phyloP scores from a whole-genome alignment of 768 basidiomycete species.

The Leccinum sublutescens region DNA sequence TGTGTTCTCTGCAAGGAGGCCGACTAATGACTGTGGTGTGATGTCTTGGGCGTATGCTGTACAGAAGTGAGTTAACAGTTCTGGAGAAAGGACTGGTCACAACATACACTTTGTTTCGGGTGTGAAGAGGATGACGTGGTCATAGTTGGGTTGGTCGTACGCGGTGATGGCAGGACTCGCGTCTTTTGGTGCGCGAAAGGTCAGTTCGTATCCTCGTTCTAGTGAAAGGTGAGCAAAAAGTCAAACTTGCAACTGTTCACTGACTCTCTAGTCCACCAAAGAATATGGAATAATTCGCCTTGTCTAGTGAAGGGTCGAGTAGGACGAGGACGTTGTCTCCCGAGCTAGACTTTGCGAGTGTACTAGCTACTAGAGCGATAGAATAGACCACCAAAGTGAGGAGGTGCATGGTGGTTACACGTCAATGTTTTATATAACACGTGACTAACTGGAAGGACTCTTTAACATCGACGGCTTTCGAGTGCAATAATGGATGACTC shows the following conservation, averaged over 20 bases:
- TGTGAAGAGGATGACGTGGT: slow-evolving; percentile 84
- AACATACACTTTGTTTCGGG: slow-evolving; percentile 78
- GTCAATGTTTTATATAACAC: not conserved
- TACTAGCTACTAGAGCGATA: slow-evolving; percentile 26
- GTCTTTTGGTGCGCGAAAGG: slow-evolving; percentile 82
- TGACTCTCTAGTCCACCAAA: slow-evolving; percentile 75
- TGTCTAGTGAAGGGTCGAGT: slow-evolving; percentile 68
- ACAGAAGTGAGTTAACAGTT: not conserved
- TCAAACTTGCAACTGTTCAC: slow-evolving; percentile 11
- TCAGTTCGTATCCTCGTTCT: slow-evolving; percentile 85
- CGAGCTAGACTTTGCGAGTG: slow-evolving; percentile 67
- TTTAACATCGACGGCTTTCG: not conserved
- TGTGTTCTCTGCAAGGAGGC: slow-evolving; percentile 63
- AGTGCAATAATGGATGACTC: slow-evolving; percentile 36
- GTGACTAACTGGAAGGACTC: not conserved
- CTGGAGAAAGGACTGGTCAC: no score
- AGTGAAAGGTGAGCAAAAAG: not conserved
- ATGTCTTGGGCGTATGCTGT: slow-evolving; percentile 72
- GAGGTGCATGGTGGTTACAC: slow-evolving; percentile 26
- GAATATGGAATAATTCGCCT: slow-evolving; percentile 75
- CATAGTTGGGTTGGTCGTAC: slow-evolving; percentile 72
- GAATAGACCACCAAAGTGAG: slow-evolving; percentile 27
- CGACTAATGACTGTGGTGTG: slow-evolving; percentile 76
- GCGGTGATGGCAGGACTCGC: slow-evolving; percentile 61
- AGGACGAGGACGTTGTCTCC: slow-evolving; percentile 84